Conservation (phyloP, 441 rosid species). For the Croton setiger region DNA sequence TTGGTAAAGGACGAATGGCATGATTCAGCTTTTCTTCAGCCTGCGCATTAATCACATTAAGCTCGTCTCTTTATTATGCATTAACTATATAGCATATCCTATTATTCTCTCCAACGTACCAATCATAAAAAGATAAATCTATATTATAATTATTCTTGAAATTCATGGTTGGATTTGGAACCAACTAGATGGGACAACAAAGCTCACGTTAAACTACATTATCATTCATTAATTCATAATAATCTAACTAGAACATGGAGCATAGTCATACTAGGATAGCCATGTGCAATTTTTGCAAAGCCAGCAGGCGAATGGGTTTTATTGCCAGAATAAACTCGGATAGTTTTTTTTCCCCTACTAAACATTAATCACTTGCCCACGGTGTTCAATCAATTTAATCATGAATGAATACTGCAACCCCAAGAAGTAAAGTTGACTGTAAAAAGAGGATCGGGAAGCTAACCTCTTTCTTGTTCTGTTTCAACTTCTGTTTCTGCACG, state of each 20-base stretch:
- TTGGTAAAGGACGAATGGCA: conserved; percentile 43
- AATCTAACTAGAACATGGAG: not conserved
- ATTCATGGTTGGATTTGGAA: not conserved
- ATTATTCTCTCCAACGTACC: not conserved
- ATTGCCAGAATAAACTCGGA: not conserved
- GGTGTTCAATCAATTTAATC: not conserved
- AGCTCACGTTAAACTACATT: not conserved
- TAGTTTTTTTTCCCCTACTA: not conserved
- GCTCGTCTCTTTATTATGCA: not conserved
- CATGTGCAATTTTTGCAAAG: not conserved
- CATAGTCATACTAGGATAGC: not conserved
- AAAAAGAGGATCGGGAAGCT: conserved; percentile 24
- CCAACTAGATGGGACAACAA: too few species aligned
- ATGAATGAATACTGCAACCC: not conserved
- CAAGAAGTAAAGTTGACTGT: not conserved
- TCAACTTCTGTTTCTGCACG: conserved; percentile 27
- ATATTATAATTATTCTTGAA: not conserved
- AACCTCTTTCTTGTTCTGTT: conserved; percentile 52
- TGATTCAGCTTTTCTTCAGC: conserved; percentile 41
- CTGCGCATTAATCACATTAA: conserved; percentile 42
- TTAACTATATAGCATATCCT: not conserved
- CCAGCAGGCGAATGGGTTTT: not conserved
- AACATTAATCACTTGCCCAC: not conserved
- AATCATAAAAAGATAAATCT: too few species aligned
- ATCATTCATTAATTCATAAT: not conserved